These are phyloP conservation scores for Rhodotorula toruloides DNA, from an alignment of 768 basidiomycete genomes.

Conservation along the genomic window DNA sequence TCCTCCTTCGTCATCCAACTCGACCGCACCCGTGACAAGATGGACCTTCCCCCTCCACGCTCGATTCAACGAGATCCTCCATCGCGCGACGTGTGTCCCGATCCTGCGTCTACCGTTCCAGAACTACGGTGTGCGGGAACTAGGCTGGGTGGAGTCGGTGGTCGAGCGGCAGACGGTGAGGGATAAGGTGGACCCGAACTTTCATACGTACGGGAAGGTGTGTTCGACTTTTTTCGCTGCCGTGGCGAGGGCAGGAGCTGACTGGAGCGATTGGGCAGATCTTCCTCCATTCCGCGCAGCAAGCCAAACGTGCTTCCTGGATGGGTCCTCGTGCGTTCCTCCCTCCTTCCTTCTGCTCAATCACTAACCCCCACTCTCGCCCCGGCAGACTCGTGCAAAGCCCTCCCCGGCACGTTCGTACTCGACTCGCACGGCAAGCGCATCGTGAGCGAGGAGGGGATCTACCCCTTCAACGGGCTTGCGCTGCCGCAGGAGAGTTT, in stretches of 20 bases:
- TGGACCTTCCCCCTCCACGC: slow-evolving; percentile 24
- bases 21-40: neutral
- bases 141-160: slow-evolving; percentile 1
- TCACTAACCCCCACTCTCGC: too few relatives aligned
- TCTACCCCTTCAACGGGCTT: slow-evolving; percentile 20
- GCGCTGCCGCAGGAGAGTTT: slow-evolving; percentile 27
- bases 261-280: neutral
- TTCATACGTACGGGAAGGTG: slow-evolving; percentile 30
- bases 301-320: slow-evolving; percentile 3
- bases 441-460: neutral
- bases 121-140: slow-evolving; percentile 21
- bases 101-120: slow-evolving; percentile 28
- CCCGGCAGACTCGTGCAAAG: slow-evolving; percentile 30
- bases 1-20: neutral
- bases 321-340: slow-evolving; percentile 25
- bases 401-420: slow-evolving; percentile 12
- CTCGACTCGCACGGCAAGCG: slow-evolving; percentile 9
- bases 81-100: slow-evolving; percentile 22
- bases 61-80: slow-evolving; percentile 8
- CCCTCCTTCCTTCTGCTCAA: neutral
- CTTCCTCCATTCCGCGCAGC: slow-evolving; percentile 14
- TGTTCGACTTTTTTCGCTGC: neutral
- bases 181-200: slow-evolving; percentile 1
- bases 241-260: too few relatives aligned
- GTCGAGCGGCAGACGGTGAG: slow-evolving; percentile 20